Base-by-base conservation (phyloP, 1,284 basidiomycete genomes). In the Ceratobasidium sp. region DNA sequence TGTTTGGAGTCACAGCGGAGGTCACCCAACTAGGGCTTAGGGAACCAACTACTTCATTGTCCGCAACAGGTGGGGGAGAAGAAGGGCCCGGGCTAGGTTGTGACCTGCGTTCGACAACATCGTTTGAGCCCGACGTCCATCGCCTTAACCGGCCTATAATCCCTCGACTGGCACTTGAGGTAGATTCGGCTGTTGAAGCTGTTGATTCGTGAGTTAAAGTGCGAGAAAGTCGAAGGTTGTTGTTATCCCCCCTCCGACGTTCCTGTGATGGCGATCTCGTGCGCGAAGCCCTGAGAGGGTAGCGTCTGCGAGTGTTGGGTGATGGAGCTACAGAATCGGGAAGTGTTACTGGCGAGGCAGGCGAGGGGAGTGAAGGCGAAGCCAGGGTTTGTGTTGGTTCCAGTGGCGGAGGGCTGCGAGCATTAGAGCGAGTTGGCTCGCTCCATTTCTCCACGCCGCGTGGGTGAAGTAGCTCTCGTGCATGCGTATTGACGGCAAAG, bases 381-480 rank as follows among this genome's bases (percentile, higher is more conserved):
- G 26, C 23, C 15, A 40, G 46, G 7, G 50, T 61, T 42, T 20
- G 52, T 28, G 78, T 13, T 33, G 74, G n/a, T 50, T 17, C 40
- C 52, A 57, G 82, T 80, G 33, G 56, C 26, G 48, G 38, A 33
- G 38, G 61, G 70, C 42, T 61, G 52, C 13, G 68, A 46, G 74
- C 78, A 52, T 74, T 23, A 80, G 71, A 17, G 66, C 65, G 40
- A 59, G 78, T 26, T 80, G 69, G 74, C 74, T 77, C 56, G 70
- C 17, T 54, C 64, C 15, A 66, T 26, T 67, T 76, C 77, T 78
- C 81, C 76, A 76, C 82, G 61, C 91, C 91, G 1, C 91, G 91
- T 13, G 93, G 93, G 81, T 91, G 90, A 42, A 95, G 83, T 76
- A 94, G 87, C 52, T 86, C 81, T 74, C 87, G 88, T 15, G 93